Base-by-base conservation (phyloP, 2,329 filamentous ascomycete species). In the Domatiomyces catenatus region DNA sequence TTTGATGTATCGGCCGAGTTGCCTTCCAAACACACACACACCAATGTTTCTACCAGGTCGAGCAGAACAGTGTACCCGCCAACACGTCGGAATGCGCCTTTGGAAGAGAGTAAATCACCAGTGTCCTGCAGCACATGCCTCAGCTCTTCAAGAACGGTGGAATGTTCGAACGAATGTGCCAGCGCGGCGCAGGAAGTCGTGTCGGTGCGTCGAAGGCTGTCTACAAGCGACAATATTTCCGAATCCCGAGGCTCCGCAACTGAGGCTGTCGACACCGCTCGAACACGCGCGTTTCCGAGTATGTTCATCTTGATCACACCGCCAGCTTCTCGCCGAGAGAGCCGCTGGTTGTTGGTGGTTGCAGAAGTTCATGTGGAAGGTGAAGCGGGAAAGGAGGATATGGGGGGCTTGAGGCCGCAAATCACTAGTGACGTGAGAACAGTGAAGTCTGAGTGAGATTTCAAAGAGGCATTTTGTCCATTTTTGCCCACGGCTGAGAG, bases 11-110 rank as follows among this genome's bases (percentile, higher is more conserved):
- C 32, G 18, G 42, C 32, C 12, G 52, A 44, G 12, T 44, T 39
- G 20, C 42, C 43, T 87, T 84, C 51, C 86, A 71, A 44, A 74
- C 72, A 51, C 43, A 39, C 8, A 39, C 32, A 15, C n/a, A 50
- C 48, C 72, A 69, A 63, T 8, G 50, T 46, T 60, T 86, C 78
- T 67, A 90, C 92, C 61, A 83, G 84, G 56, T 84, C 83, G 49
- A 94, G 71, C 19, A 94, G 69, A 44, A 75, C 74, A 59, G 86
- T 79, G 65, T 94, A 94, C 60, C 89, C 89, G 51, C 77, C 74
- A 22, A 88, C 75, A 62, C 86, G 80, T 57, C 89, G 80, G 64
- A 95, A 94, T 59, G 86, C 81, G 68, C 94, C 86, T 68, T 88
- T 86, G 44, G 72, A 71, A 52, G 73, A 70, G 47, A 67, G 67